These are phyloP conservation scores for Mollisiaceae sp. DNA, from an alignment of 2,329 filamentous ascomycete genomes.

Conservation along the genomic window DNA sequence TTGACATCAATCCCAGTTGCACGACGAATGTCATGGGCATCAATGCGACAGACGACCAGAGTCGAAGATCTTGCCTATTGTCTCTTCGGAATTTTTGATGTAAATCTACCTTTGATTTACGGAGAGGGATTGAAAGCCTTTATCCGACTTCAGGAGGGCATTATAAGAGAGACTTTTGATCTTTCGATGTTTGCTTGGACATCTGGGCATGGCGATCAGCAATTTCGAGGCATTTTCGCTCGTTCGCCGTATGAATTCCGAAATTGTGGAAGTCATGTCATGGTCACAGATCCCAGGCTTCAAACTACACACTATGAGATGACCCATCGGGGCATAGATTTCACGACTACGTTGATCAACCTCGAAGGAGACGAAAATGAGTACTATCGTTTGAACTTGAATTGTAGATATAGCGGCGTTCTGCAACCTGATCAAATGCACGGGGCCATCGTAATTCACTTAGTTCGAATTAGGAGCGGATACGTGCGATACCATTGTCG, in stretches of 20 bases:
- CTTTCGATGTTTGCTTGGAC: conserved; percentile 5
- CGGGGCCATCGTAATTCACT: not conserved
- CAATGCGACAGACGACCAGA: conserved; percentile 22
- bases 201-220: not conserved
- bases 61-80: conserved; percentile 44
- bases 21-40: conserved; percentile 9
- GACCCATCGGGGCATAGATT: not conserved
- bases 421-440: not conserved
- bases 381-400: not conserved
- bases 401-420: not conserved
- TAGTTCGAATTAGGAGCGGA: not conserved
- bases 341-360: conserved; percentile 1
- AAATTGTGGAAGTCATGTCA: conserved; percentile 6
- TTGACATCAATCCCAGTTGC: conserved; percentile 1
- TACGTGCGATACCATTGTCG: not conserved
- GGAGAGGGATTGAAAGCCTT: conserved; percentile 44
- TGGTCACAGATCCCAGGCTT: not conserved
- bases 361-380: not conserved
- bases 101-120: conserved; percentile 45
- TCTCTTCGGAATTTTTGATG: conserved; percentile 43
- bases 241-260: conserved; percentile 4
- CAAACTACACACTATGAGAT: not conserved
- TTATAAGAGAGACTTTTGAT: conserved; percentile 6
- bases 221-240: conserved; percentile 3
- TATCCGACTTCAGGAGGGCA: conserved; percentile 23